A percentile compares a stretch with the other conserved stretches of the same genome.
phyloP scores from a whole-genome alignment of 352 stramenopile genomes.

The Phytophthora pistaciae region DNA sequence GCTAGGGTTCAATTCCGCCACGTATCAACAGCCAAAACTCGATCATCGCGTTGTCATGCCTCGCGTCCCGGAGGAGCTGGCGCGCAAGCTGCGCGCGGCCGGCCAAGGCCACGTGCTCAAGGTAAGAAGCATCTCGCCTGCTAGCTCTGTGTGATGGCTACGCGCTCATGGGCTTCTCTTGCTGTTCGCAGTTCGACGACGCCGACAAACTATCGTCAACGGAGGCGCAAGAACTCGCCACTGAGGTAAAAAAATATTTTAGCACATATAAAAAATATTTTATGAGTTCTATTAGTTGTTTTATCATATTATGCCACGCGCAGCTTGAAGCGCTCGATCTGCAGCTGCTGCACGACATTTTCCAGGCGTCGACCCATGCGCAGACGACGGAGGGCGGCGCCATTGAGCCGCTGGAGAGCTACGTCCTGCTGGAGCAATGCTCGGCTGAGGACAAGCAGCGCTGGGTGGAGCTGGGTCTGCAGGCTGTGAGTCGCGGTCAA shows the following conservation, averaged over 20 bases:
- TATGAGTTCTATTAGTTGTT: background rate
- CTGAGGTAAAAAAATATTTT: conserved; percentile 43
- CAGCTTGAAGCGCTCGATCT: conserved; percentile 79
- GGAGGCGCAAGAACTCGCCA: conserved; percentile 51
- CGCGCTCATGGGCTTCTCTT: background rate
- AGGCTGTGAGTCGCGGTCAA: conserved; percentile 87
- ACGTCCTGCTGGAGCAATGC: conserved; percentile 67
- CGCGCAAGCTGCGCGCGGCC: conserved; percentile 43
- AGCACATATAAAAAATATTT: no score
- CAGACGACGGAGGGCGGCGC: conserved; percentile 20
- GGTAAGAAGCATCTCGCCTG: conserved; percentile 23
- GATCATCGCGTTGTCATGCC: conserved; percentile 23
- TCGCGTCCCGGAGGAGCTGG: conserved; percentile 37
- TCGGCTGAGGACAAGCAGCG: conserved; percentile 46
- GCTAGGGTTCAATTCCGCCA: background rate
- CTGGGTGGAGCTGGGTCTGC: conserved; percentile 64
- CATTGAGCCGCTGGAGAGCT: conserved; percentile 75
- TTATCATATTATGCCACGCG: conserved; percentile 2
- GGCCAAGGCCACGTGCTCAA: conserved; percentile 81
- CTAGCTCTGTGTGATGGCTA: background rate
- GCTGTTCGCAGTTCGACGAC: conserved; percentile 69
- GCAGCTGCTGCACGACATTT: conserved; percentile 71
- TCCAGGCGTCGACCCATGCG: conserved; percentile 56
- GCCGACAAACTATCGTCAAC: conserved; percentile 47
- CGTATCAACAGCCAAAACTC: background rate